Percentiles rank a stretch among this genome's conserved stretches.
These are phyloP conservation scores for Berkeleyomyces basicola DNA, from an alignment of 2,329 filamentous ascomycete species.

Conservation along the genomic window DNA sequence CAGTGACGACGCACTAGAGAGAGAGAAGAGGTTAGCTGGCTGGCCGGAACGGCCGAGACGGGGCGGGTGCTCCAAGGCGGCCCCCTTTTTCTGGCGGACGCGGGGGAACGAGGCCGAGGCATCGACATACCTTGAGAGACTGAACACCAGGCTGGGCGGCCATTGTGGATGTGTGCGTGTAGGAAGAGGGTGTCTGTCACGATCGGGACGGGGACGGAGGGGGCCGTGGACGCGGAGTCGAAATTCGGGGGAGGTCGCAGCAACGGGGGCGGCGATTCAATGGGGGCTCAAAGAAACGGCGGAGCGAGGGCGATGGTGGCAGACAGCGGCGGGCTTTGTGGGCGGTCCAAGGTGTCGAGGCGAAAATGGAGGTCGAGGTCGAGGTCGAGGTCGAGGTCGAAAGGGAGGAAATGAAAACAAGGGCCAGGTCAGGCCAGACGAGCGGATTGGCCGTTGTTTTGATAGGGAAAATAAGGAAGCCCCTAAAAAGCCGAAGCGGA, in stretches of 20 bases:
- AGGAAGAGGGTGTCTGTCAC: neutral
- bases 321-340: neutral
- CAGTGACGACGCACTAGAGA: slow-evolving; percentile 84
- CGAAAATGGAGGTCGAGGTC: neutral
- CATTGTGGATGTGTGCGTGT: slow-evolving; percentile 37
- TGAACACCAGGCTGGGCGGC: slow-evolving; percentile 63
- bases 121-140: slow-evolving; percentile 61
- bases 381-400: neutral
- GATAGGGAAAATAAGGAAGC: neutral
- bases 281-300: neutral
- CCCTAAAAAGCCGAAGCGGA: neutral
- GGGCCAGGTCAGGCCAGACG: neutral
- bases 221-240: no score
- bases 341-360: neutral
- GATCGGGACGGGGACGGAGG: no score
- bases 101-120: neutral
- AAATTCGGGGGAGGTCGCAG: no score
- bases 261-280: no score
- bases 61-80: no score
- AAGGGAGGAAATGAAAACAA: neutral
- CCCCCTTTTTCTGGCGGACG: neutral
- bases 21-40: slow-evolving; percentile 22
- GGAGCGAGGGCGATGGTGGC: neutral
- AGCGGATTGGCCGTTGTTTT: neutral
- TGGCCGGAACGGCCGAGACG: neutral